Evolutionary conservation across 2,329 filamentous ascomycete genomes (phyloP), one percentile per base, ranked within the genome.

Genomic region (Trichoderma simmonsii): DNA sequence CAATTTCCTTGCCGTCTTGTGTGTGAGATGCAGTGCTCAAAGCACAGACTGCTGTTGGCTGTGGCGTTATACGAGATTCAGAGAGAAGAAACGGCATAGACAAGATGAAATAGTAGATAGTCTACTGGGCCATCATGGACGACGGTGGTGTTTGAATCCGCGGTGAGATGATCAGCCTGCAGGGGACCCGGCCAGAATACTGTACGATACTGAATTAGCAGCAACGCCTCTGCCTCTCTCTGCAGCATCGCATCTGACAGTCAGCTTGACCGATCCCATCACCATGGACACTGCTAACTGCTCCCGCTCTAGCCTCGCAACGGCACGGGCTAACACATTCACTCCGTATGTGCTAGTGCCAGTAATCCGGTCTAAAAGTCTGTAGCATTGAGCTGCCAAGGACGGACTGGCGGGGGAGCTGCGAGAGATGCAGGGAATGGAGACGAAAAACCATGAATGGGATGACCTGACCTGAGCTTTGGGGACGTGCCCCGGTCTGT

Each of bases 221-320:
- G 36, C 12, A 24, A 4, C 39, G 36, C 36, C 18, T 34, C 18
- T 30, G 18, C 48, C 64, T 67, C 51, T 56, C 14, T 57, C 24
- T 67, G 51, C 15, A 36, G 66, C 56, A 70, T 70, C 66, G 66
- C 56, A 54, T 70, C 66, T 70, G 56, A 70, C 66, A 26, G 57
- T 61, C 57, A 61, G 66, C 39, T 34, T 70, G 57, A 36, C 57
- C 66, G 66, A 70, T 61, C 57, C 57, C 57, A 62, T 30, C n/a
- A 30, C 51, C 32, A 39, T 59, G 64, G 51, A 57, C 24, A 21
- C 24, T 51, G 48, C 48, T 51, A 39, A 57, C 32, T 36, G n/a
- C 62, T 11, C n/a, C 39, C 28, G 62, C 12, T 30, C 62, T 65
- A 65, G 62, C 62, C 62, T 65, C 39, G n/a, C 21, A 54, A 21